Evolutionary conservation across 352 stramenopile species (phyloP), one percentile per base, ranked within the genome.

Genomic region (Detonula confervacea): DNA sequence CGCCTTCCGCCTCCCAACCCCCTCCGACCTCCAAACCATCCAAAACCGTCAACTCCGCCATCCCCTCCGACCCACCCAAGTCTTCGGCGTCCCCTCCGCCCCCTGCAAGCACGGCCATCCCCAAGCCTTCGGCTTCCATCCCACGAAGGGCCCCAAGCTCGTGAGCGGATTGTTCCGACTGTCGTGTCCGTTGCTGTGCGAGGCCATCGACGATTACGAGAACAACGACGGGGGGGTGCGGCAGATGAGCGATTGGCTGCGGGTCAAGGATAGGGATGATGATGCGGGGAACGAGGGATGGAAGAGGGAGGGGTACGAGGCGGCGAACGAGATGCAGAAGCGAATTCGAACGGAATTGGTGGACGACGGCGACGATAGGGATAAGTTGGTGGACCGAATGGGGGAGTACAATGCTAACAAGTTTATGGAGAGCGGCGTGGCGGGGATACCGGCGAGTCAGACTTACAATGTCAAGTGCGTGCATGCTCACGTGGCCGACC

Each of bases 81-180:
- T 64, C 29, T 73, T 73, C n/a, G 67, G 61, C 42, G 35, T 68
- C 4, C 73, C 68, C n/a, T 30, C 62, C 18, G 51, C 51, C 3
- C 39, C 60, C 2, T 80, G 71, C 55, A 29, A 14, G n/a, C 62
- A 80, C 44, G 65, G 61, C 22, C 62, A 73, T 56, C 71, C 62
- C 8, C 71, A 80, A 66, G 65, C 71, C 0, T 73, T 80, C 66
- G 71, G 71, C 29, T 73, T 80, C 25, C 71, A 80, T 61, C 71
- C 71, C n/a, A 72, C 70, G 0, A 71, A 64, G 0, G 71, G 71
- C 0, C 57, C 71, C 2, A 80, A 80, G 39, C 22, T 73, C 6
- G 57, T 65, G 2, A 80, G 71, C 18, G 71, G 71, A 57, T 33
- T 80, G 27, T 80, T 80, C 33, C 61, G 71, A 25, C 44, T 80